phyloP scores from a whole-genome alignment of 768 basidiomycete genomes.

The Phylloporus sp. region DNA sequence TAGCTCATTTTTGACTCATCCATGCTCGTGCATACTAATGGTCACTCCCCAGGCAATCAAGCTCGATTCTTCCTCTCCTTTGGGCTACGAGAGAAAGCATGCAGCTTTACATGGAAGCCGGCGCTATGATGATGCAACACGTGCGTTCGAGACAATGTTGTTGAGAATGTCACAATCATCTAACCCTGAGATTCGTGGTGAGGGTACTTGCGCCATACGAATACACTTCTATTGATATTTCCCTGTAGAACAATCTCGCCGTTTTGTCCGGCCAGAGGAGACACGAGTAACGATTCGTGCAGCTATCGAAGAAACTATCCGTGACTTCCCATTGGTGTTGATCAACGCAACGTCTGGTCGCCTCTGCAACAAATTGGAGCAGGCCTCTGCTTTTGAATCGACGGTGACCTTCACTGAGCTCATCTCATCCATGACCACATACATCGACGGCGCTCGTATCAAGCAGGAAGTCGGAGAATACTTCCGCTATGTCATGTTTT shows the following conservation, averaged over 20 bases:
- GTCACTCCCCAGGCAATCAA: background rate
- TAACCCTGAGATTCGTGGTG: background rate
- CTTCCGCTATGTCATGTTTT: background rate
- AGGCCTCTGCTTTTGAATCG: background rate
- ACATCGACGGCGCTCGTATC: background rate
- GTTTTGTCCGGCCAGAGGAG: background rate
- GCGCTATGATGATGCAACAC: background rate
- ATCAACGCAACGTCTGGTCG: background rate
- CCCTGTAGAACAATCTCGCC: background rate
- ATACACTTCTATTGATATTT: background rate
- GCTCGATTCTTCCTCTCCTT: background rate
- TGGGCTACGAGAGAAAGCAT: background rate
- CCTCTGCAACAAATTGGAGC: background rate
- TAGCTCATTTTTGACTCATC: background rate
- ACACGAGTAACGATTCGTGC: background rate
- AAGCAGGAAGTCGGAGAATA: background rate
- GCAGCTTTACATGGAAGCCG: background rate
- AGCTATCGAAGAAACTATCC: background rate
- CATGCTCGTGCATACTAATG: background rate
- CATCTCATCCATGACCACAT: background rate
- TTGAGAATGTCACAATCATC: background rate
- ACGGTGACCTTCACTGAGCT: background rate
- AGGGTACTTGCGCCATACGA: background rate
- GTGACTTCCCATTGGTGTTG: background rate
- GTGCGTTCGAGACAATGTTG: background rate